A percentile compares a stretch with the other conserved stretches of the same genome.
These are phyloP conservation scores for Fibroporia radiculosa DNA, from an alignment of 768 basidiomycete genomes.

Conservation along the genomic window DNA sequence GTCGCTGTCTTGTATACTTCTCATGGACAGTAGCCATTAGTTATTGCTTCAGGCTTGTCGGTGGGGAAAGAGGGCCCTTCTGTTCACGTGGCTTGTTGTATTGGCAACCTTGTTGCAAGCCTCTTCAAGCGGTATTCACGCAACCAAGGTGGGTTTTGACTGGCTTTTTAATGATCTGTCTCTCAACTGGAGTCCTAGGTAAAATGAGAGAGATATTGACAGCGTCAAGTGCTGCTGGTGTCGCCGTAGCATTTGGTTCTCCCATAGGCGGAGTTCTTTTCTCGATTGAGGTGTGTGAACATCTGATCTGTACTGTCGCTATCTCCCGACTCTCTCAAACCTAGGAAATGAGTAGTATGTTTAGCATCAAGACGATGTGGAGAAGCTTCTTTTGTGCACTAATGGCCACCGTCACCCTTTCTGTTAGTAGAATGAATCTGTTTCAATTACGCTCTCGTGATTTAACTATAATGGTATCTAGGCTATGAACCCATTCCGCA, in stretches of 20 bases:
- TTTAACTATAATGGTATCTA: slow-evolving; percentile 1
- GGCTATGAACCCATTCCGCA: slow-evolving; percentile 96
- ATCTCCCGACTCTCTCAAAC: not conserved
- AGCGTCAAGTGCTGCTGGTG: slow-evolving; percentile 94
- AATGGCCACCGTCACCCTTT: slow-evolving; percentile 91
- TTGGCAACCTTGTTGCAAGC: slow-evolving; percentile 85
- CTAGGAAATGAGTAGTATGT: slow-evolving; percentile 97
- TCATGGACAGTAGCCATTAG: slow-evolving; percentile 61
- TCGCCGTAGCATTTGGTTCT: slow-evolving; percentile 96
- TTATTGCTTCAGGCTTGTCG: slow-evolving; percentile 93
- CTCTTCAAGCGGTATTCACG: slow-evolving; percentile 74
- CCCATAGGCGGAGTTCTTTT: slow-evolving; percentile 98
- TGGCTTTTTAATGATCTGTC: not conserved
- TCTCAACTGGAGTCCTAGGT: slow-evolving; percentile 27
- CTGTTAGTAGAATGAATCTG: slow-evolving; percentile 45
- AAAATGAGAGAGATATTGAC: slow-evolving; percentile 89
- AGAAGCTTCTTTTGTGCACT: slow-evolving; percentile 95
- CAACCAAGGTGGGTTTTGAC: slow-evolving; percentile 65
- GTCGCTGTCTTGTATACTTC: slow-evolving; percentile 1
- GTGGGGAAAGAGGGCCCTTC: slow-evolving; percentile 99
- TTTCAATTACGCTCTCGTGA: not conserved
- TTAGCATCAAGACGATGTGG: slow-evolving; percentile 99
- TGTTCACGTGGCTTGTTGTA: slow-evolving; percentile 93
- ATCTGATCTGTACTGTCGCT: not conserved
- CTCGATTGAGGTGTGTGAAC: slow-evolving; percentile 74